Conservation (phyloP, 768 basidiomycete genomes). For the Tulasnella sp. region DNA sequence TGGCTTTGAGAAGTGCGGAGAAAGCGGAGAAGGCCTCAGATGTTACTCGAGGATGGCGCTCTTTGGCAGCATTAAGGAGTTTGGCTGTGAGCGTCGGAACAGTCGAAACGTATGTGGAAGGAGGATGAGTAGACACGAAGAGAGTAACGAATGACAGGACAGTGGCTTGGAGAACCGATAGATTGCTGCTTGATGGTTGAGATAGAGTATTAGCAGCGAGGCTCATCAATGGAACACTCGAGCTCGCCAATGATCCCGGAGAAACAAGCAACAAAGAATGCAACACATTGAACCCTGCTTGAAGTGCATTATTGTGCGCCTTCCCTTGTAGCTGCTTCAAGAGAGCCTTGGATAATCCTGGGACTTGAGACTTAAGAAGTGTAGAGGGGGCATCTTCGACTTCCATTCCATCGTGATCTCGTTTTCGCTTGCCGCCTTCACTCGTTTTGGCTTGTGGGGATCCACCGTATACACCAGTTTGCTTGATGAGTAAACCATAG, state of each 20-base stretch:
- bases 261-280: slow-evolving; percentile 64
- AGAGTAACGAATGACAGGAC: slow-evolving; percentile 74
- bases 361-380: slow-evolving; percentile 62
- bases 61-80: slow-evolving; percentile 57
- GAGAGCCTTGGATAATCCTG: slow-evolving; percentile 63
- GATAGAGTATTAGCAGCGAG: slow-evolving; percentile 53
- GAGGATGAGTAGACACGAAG: slow-evolving; percentile 65
- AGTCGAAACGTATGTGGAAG: slow-evolving; percentile 41
- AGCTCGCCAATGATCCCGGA: slow-evolving; percentile 65
- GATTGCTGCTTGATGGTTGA: slow-evolving; percentile 57
- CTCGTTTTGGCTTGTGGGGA: slow-evolving; percentile 38
- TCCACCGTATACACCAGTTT: slow-evolving; percentile 70
- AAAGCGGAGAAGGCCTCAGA: slow-evolving; percentile 82
- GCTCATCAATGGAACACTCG: slow-evolving; percentile 48
- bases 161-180: slow-evolving; percentile 69
- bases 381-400: slow-evolving; percentile 60
- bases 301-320: slow-evolving; percentile 60
- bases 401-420: slow-evolving; percentile 54
- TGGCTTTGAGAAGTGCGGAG: slow-evolving; percentile 62
- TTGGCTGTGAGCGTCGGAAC: slow-evolving; percentile 60
- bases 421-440: slow-evolving; percentile 57
- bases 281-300: slow-evolving; percentile 75
- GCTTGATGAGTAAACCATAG: slow-evolving; percentile 66
- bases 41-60: slow-evolving; percentile 79
- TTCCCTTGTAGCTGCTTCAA: slow-evolving; percentile 81